A percentile compares a stretch with the other conserved stretches of the same genome.
Evolutionary conservation across 2,329 filamentous ascomycete genomes (phyloP).

Genomic region (Exophiala bonariae): DNA sequence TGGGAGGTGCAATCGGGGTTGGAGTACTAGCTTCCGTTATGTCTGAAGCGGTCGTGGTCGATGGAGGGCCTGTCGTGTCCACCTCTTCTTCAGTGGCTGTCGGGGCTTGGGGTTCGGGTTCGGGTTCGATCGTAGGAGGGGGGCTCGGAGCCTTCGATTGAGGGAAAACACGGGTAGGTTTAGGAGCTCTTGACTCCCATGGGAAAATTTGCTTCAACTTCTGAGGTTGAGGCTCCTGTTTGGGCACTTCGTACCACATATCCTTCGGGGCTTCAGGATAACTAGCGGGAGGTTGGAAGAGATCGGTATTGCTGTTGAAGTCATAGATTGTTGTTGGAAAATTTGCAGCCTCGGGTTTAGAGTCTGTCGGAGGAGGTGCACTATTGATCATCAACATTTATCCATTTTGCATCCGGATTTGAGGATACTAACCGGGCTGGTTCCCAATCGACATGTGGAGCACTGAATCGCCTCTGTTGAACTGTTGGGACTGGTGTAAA

Average conservation of each 20-base stretch:
- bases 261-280: slow-evolving; percentile 83
- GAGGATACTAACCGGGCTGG: slow-evolving; percentile 61
- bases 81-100: slow-evolving; percentile 3
- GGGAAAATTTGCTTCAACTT: slow-evolving; percentile 75
- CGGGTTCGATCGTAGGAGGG: slow-evolving; percentile 20
- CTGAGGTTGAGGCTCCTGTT: slow-evolving; percentile 55
- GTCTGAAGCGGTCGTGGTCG: slow-evolving; percentile 13
- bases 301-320: slow-evolving; percentile 74
- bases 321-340: slow-evolving; percentile 77
- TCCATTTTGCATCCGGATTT: slow-evolving; percentile 13
- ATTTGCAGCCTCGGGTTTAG: slow-evolving; percentile 80
- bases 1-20: slow-evolving; percentile 9
- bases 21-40: slow-evolving; percentile 6
- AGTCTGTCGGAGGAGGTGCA: slow-evolving; percentile 61
- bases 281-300: slow-evolving; percentile 73
- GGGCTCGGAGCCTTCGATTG: slow-evolving; percentile 32
- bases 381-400: slow-evolving; percentile 42
- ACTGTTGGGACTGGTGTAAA: slow-evolving; percentile 44
- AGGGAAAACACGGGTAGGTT: slow-evolving; percentile 52
- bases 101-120: slow-evolving; percentile 2
- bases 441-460: slow-evolving; percentile 63
- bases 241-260: slow-evolving; percentile 84
- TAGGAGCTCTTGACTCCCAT: slow-evolving; percentile 74
- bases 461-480: slow-evolving; percentile 54
- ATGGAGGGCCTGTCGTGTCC: slow-evolving; percentile 10